Evolutionary conservation across 2,329 filamentous ascomycete genomes (phyloP), one percentile per base, ranked within the genome.

Genomic region (Penicillium sp.): DNA sequence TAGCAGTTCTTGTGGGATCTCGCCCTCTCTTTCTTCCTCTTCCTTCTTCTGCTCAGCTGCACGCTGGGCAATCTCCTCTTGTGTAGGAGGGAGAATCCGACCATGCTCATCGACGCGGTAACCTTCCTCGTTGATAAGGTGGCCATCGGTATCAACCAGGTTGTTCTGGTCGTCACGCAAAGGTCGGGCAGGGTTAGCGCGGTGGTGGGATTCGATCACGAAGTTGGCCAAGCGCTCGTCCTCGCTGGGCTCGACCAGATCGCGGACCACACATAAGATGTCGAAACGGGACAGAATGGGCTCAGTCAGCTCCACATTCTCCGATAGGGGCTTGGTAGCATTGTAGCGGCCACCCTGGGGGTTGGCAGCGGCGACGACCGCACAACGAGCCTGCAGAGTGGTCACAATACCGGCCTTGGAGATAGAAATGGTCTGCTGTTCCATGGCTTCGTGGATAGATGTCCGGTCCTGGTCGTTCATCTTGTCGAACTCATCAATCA

Each of bases 391-490:
- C 75, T 99, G 93, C 1, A 99, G 82, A 0, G 95, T 98, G 1
- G 95, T 99, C 44, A 99, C 95, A 59, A 99, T 99, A 76, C 95
- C 95, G 0, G 95, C 95, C 74, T 99, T 99, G 63, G 92, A 96
- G 71, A 99, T 99, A 59, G 93, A 98, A 65, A 99, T 99, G 1
- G 95, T 99, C 78, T 99, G 95, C 77, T 99, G 95, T 76, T 99
- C 95, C 95, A 99, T 99, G 58, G 95, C 95, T 81, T 99, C 95
- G 83, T 99, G 95, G 66, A 99, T 99, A 8, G 92, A 96, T 1
- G 95, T 98, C 63, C 95, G 87, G 75, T 99, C 95, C 72, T 98
- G 92, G 73, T 99, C 95, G 74, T 98, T 98, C 95, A 99, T 99
- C 83, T 99, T 99, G 84, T 99, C 95, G 68, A 99, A 99, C 77